Base-by-base conservation (phyloP, 2,329 filamentous ascomycete genomes). In the Botrytis tulipae region DNA sequence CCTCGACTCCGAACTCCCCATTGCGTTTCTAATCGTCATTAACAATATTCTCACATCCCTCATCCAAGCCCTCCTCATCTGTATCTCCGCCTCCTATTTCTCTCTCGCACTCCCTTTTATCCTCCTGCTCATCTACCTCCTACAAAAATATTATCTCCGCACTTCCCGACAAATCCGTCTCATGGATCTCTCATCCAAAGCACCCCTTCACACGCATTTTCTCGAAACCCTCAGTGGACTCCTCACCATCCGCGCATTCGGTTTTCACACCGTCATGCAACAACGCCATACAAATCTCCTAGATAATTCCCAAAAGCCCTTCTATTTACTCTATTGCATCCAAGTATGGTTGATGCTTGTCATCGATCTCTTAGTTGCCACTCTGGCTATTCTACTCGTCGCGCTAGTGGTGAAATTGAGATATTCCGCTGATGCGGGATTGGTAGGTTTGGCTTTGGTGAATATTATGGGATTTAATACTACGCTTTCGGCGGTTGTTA, bases 291-390 rank as follows among this genome's bases (percentile, higher is more conserved):
- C 5, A 54, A 29, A 20, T 3, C 82, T 87, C 0, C 80, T 90
- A 0, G 86, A 90, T 61, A 54, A 69, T 25, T 75, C 74, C 88
- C 88, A 90, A 77, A 81, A 82, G 32, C 88, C 88, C 0, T 88
- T 87, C 72, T 91, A 90, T 76, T 82, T 89, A 0, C 82, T 90
- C 12, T 86, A 84, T 72, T 85, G 85, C 61, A 84, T 89, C 5
- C 89, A 91, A 77, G 83, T 86, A 44, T 90, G 88, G 88, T 83
- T 90, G 0, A 82, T 79, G 0, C 82, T 90, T 0, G 83, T 84
- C 0, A 51, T 79, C 2, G 76, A 79, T 46, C 44, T 79, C 0
- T 59, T 78, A n/a, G 76, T 78, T 3, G 73, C 61, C 10, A 76
- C 76, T 5, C 67, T 83, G 1, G 82, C 81, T 3, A 74, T 79